A percentile compares a stretch with the other conserved stretches of the same genome.
Evolutionary conservation across 495 filamentous ascomycete genomes (phyloP).

Genomic region (Penicillium bialowiezense): DNA sequence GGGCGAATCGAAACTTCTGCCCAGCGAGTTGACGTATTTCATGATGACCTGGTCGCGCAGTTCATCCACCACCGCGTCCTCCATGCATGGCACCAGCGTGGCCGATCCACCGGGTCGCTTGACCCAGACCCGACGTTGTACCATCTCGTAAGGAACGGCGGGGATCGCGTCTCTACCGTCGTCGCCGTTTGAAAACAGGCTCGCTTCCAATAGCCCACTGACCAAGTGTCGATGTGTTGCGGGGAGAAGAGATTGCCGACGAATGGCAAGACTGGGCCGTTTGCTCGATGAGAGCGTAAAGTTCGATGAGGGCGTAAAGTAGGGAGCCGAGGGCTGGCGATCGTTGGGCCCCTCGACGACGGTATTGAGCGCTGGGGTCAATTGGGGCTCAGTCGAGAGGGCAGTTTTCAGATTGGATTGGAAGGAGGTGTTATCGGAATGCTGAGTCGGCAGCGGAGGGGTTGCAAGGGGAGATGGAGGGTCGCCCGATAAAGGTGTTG

Average conservation of each 20-base stretch:
- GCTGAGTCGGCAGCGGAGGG: slow-evolving; percentile 21
- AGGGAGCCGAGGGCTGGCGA: slow-evolving; percentile 19
- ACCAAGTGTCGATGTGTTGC: slow-evolving; percentile 45
- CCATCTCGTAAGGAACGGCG: slow-evolving; percentile 30
- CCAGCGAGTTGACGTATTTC: slow-evolving; percentile 92
- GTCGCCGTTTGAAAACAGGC: slow-evolving; percentile 23
- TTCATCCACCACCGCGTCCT: slow-evolving; percentile 93
- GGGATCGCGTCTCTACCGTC: slow-evolving; percentile 16
- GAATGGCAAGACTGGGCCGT: slow-evolving; percentile 42
- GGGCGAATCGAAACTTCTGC: slow-evolving; percentile 82
- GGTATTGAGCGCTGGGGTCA: slow-evolving; percentile 32
- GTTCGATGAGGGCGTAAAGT: slow-evolving; percentile 14
- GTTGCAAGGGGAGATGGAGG: slow-evolving; percentile 17
- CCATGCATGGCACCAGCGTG: slow-evolving; percentile 78
- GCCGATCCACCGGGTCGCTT: slow-evolving; percentile 79
- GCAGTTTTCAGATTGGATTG: slow-evolving; percentile 13
- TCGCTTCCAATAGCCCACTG: slow-evolving; percentile 36
- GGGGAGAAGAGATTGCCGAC: slow-evolving; percentile 52
- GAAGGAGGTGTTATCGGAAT: slow-evolving; percentile 24
- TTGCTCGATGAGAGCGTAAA: slow-evolving; percentile 23
- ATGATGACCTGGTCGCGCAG: slow-evolving; percentile 86
- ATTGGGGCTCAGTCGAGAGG: slow-evolving; percentile 21
- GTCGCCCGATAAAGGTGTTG: slow-evolving; percentile 25
- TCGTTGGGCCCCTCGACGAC: slow-evolving; percentile 26
- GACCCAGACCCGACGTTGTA: slow-evolving; percentile 89